A percentile compares a stretch with the other conserved stretches of the same genome.
Evolutionary conservation across 148 eudicot genomes (phyloP).

Genomic region (Tetragonia tetragonoides): DNA sequence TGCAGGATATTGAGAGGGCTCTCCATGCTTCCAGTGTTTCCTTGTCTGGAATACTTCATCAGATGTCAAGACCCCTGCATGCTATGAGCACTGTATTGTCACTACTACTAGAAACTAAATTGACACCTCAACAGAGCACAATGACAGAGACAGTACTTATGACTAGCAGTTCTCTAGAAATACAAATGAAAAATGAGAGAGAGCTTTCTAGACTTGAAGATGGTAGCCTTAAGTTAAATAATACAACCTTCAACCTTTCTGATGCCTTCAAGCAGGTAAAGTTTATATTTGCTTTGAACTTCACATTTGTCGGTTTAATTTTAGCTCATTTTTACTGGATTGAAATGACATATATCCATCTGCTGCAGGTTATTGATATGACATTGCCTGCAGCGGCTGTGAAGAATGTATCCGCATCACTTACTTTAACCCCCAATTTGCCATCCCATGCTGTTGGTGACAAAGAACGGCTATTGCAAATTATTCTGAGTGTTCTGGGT

Average conservation of each 20-base stretch:
- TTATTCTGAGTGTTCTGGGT: conserved; percentile 52
- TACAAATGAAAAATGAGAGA: conserved; percentile 47
- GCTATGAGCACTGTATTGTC: conserved; percentile 52
- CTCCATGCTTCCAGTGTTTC: conserved; percentile 47
- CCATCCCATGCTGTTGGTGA: conserved; percentile 64
- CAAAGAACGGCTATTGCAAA: conserved; percentile 61
- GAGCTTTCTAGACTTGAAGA: conserved; percentile 56
- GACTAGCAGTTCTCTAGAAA: conserved; percentile 49
- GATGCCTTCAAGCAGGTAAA: conserved; percentile 51
- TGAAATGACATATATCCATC: neutral
- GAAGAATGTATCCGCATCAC: conserved; percentile 49
- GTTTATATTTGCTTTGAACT: neutral
- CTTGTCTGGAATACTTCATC: conserved; percentile 47
- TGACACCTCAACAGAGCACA: conserved; percentile 58
- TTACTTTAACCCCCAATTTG: conserved; percentile 48
- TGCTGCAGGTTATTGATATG: conserved; percentile 43
- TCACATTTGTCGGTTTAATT: neutral
- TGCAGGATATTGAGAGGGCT: conserved; percentile 42
- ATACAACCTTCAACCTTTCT: conserved; percentile 44
- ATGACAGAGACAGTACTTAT: conserved; percentile 53
- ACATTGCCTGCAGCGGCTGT: conserved; percentile 58
- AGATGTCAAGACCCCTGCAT: conserved; percentile 58
- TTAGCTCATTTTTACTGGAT: neutral
- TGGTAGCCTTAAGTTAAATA: conserved; percentile 47
- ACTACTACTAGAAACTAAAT: conserved; percentile 49